Evolutionary conservation across 768 basidiomycete genomes (phyloP).

Genomic region (Mycena crocata): DNA sequence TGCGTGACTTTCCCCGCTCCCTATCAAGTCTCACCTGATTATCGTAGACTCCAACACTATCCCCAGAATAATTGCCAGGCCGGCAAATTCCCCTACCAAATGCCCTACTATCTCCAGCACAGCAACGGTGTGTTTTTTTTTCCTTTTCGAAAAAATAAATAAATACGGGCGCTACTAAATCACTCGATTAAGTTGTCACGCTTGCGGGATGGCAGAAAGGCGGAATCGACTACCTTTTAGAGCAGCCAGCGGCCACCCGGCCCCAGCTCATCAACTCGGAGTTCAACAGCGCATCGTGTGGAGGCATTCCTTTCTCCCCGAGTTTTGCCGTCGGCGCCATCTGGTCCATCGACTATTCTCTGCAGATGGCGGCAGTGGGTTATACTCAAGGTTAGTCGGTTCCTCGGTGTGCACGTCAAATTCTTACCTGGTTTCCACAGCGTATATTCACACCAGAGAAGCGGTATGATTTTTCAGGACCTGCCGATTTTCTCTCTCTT

Average conservation of each 20-base stretch:
- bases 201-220: conserved; percentile 59
- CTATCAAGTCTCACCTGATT: background rate
- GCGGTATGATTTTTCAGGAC: conserved; percentile 29
- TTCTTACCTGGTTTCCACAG: conserved; percentile 37
- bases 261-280: conserved; percentile 63
- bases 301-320: conserved; percentile 63
- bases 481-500: background rate
- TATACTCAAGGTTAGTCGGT: conserved; percentile 44
- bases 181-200: conserved; percentile 44
- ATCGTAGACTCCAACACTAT: conserved; percentile 62
- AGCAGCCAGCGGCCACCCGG: conserved; percentile 42
- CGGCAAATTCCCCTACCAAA: conserved; percentile 43
- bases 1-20: conserved; percentile 36
- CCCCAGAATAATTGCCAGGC: conserved; percentile 57
- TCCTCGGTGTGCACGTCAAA: background rate
- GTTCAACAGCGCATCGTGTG: conserved; percentile 66
- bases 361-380: conserved; percentile 62
- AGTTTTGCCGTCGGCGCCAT: conserved; percentile 63
- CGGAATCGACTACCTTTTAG: conserved; percentile 51
- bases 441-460: conserved; percentile 67
- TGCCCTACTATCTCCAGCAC: conserved; percentile 60
- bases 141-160: too few species aligned
- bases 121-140: conserved; percentile 51
- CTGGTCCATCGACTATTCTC: conserved; percentile 65
- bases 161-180: background rate